These are phyloP conservation scores for Suillus luteus DNA, from an alignment of 768 basidiomycete genomes.

Conservation along the genomic window DNA sequence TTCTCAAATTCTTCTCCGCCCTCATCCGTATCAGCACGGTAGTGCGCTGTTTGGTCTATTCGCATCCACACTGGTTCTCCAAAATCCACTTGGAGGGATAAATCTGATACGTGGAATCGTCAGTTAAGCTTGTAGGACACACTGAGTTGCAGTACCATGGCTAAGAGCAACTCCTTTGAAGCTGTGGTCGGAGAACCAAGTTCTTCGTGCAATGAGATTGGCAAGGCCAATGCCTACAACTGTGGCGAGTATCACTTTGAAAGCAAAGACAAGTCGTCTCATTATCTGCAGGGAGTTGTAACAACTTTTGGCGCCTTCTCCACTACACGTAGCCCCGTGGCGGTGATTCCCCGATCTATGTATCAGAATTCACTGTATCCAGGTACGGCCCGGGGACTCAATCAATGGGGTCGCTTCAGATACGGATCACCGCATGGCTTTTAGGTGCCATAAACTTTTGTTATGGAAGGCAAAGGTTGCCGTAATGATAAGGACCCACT, in stretches of 20 bases:
- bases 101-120: neutral
- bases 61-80: constrained; percentile 24
- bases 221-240: neutral
- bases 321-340: neutral
- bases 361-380: neutral
- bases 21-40: constrained; percentile 14
- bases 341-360: neutral
- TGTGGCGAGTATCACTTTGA: neutral
- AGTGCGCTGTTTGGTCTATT: constrained; percentile 29
- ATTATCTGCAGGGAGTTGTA: neutral
- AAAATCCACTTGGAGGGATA: constrained; percentile 13
- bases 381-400: neutral
- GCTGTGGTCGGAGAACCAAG: neutral
- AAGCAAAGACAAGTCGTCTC: neutral
- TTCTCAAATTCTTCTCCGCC: constrained; percentile 30
- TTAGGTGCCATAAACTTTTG: neutral
- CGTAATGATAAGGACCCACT: neutral
- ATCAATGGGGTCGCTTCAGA: neutral
- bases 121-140: neutral
- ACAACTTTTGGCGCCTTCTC: neutral
- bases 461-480: neutral
- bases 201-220: neutral
- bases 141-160: neutral
- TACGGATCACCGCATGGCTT: neutral
- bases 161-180: neutral